A percentile compares a stretch with the other conserved stretches of the same genome.
phyloP scores from a whole-genome alignment of 23 red algal species.

The Gracilaria gracilis region DNA sequence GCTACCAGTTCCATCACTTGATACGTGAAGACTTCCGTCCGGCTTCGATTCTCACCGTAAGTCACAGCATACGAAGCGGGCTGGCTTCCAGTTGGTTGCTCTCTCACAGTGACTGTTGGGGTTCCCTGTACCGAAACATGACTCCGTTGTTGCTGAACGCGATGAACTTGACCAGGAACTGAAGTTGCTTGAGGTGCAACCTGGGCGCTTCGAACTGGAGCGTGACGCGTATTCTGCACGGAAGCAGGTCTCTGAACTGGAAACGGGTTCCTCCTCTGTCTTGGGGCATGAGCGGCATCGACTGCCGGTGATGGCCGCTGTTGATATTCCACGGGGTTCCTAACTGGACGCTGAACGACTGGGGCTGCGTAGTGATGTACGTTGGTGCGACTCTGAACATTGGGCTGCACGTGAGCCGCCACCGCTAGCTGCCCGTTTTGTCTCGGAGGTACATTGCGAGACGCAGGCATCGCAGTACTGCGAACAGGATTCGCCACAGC shows the following conservation, averaged over 20 bases:
- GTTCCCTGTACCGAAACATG: not conserved
- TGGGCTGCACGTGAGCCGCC: not conserved
- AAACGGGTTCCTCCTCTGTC: not conserved
- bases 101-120: not conserved
- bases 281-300: not conserved
- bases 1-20: constrained; percentile 43
- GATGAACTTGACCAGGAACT: not conserved
- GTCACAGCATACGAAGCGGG: not conserved
- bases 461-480: not conserved
- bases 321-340: constrained; percentile 5
- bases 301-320: not conserved
- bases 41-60: constrained; percentile 14
- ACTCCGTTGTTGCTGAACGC: not conserved
- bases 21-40: not conserved
- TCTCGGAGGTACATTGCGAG: not conserved
- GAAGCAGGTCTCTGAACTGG: not conserved
- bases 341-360: no score
- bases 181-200: not conserved
- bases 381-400: not conserved
- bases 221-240: not conserved
- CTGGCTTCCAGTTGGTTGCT: not conserved
- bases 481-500: not conserved
- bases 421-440: not conserved
- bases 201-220: not conserved
- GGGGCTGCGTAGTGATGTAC: constrained; percentile 17